A percentile compares a stretch with the other conserved stretches of the same genome.
Conservation (phyloP, 164 flowering plant species). For the Vitis riparia region DNA sequence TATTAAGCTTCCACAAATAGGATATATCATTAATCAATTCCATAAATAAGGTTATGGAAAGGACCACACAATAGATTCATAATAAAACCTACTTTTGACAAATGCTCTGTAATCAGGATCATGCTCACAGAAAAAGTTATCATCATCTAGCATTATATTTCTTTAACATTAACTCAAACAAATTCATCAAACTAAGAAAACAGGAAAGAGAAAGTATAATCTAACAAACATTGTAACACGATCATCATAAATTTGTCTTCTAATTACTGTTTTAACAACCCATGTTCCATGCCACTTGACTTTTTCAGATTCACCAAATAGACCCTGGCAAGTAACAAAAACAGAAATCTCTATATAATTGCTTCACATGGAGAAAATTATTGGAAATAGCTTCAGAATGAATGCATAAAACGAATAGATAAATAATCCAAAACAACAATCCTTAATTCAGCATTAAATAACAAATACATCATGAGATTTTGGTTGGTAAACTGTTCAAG, state of each 20-base stretch:
- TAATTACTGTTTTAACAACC: constrained; percentile 57
- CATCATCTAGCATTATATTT: background rate
- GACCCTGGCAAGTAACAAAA: constrained; percentile 29
- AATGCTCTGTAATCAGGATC: constrained; percentile 48
- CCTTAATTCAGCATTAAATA: too few relatives aligned
- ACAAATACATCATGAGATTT: too few relatives aligned
- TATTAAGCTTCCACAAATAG: too few relatives aligned
- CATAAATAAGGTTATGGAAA: too few relatives aligned
- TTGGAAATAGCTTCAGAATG: background rate
- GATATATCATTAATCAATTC: too few relatives aligned
- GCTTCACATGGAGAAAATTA: background rate
- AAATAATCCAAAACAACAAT: too few relatives aligned
- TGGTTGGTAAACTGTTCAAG: too few relatives aligned
- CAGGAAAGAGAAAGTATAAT: background rate
- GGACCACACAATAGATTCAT: too few relatives aligned
- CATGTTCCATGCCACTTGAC: constrained; percentile 73
- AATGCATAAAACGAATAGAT: background rate
- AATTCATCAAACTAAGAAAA: background rate
- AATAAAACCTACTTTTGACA: constrained; percentile 39
- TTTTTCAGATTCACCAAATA: constrained; percentile 47
- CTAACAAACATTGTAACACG: constrained; percentile 38
- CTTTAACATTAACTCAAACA: background rate
- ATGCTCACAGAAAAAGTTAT: constrained; percentile 6
- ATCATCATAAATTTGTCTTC: constrained; percentile 28
- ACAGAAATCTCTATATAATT: background rate